A percentile compares a stretch with the other conserved stretches of the same genome.
phyloP scores from a whole-genome alignment of 2,329 filamentous ascomycete genomes.

The Colletotrichum lindemuthianum region DNA sequence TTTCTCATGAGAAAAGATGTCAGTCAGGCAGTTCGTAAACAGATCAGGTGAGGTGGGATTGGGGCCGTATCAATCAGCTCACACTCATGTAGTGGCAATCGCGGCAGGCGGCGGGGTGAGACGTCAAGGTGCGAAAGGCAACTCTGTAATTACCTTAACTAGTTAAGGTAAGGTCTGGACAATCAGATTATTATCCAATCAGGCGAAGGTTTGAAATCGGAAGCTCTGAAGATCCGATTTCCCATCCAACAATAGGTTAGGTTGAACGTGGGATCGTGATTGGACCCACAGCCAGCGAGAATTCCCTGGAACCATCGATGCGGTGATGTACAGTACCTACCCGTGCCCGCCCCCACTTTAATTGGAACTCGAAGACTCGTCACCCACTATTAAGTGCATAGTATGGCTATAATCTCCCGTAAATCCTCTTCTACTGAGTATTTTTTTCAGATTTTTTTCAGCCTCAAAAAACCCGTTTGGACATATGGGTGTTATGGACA shows the following conservation, averaged over 20 bases:
- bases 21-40: conserved; percentile 11
- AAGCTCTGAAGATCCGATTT: conserved; percentile 27
- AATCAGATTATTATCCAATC: conserved; percentile 3
- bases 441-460: too few species aligned
- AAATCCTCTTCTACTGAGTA: too few species aligned
- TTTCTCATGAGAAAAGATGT: not conserved
- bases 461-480: too few species aligned
- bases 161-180: not conserved
- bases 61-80: not conserved
- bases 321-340: too few species aligned
- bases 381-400: too few species aligned
- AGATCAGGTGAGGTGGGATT: not conserved
- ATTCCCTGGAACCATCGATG: conserved; percentile 1
- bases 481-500: not conserved
- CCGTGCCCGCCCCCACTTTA: too few species aligned
- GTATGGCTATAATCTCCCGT: too few species aligned
- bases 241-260: conserved; percentile 9
- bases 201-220: conserved; percentile 19
- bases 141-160: too few species aligned
- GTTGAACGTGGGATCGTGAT: not conserved
- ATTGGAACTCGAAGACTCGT: too few species aligned
- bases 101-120: conserved; percentile 6
- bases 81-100: conserved; percentile 25
- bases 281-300: conserved; percentile 4
- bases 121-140: too few species aligned